A percentile compares a stretch with the other conserved stretches of the same genome.
Evolutionary conservation across 2,329 filamentous ascomycete species (phyloP).

Genomic region (Calycina herbarum): DNA sequence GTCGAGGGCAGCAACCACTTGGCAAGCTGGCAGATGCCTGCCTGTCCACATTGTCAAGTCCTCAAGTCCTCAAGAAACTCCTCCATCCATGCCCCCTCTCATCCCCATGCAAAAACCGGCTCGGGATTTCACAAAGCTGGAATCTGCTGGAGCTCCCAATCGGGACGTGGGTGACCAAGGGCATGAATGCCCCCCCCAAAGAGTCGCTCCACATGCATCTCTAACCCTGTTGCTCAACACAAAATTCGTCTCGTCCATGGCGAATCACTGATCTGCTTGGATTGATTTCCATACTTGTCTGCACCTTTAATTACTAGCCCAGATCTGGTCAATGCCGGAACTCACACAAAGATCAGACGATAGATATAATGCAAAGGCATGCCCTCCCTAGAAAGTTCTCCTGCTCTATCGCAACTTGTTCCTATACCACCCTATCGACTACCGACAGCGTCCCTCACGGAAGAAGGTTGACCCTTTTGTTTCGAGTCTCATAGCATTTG

Average conservation of each 20-base stretch:
- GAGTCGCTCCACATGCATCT: slow-evolving; percentile 30
- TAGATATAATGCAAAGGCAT: slow-evolving; percentile 37
- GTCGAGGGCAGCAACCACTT: slow-evolving; percentile 1
- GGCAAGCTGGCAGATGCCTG: slow-evolving; percentile 11
- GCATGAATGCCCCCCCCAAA: slow-evolving; percentile 27
- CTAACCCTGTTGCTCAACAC: slow-evolving; percentile 36
- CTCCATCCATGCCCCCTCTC: slow-evolving; percentile 17
- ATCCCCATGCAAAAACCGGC: slow-evolving; percentile 20
- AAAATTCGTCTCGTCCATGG: slow-evolving; percentile 50
- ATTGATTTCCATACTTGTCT: slow-evolving; percentile 43
- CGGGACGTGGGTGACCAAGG: slow-evolving; percentile 22
- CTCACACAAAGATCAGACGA: slow-evolving; percentile 35
- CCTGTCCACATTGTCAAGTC: slow-evolving; percentile 12
- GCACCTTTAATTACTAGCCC: slow-evolving; percentile 34
- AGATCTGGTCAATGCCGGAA: slow-evolving; percentile 33
- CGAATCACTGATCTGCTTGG: slow-evolving; percentile 50
- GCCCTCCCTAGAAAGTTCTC: slow-evolving; percentile 27
- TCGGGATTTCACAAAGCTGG: slow-evolving; percentile 28
- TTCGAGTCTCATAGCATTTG: slow-evolving; percentile 31
- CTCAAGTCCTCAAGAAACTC: slow-evolving; percentile 6
- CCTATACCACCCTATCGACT: slow-evolving; percentile 21
- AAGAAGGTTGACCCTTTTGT: slow-evolving; percentile 32
- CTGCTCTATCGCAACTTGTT: slow-evolving; percentile 23
- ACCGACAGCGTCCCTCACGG: slow-evolving; percentile 34
- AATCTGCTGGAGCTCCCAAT: slow-evolving; percentile 24